Evolutionary conservation across 2,329 filamentous ascomycete species (phyloP).

Genomic region (Magnaporthiopsis poae): DNA sequence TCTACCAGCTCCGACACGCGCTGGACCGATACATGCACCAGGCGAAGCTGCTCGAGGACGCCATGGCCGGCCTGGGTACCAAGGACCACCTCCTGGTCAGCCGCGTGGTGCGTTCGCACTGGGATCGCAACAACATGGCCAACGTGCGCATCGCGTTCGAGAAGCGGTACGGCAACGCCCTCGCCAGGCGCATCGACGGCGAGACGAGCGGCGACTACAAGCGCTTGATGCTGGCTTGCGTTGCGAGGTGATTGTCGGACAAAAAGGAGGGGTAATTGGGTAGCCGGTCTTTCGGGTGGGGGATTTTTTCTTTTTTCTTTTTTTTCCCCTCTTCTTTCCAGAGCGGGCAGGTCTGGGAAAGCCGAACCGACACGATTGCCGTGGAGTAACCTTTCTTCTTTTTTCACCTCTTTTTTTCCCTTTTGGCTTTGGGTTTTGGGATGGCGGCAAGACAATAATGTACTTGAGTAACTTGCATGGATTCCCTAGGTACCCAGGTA

Average conservation of each 20-base stretch:
- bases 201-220: slow-evolving; percentile 84
- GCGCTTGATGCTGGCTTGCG: slow-evolving; percentile 61
- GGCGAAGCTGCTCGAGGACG: slow-evolving; percentile 69
- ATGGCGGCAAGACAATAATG: too few relatives aligned
- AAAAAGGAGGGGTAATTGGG: too few relatives aligned
- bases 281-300: too few relatives aligned
- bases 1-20: slow-evolving; percentile 69
- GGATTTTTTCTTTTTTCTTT: too few relatives aligned
- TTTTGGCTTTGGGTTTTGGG: too few relatives aligned
- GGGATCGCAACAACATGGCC: slow-evolving; percentile 65
- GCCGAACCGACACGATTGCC: too few relatives aligned
- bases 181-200: slow-evolving; percentile 61
- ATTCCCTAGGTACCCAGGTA: too few relatives aligned
- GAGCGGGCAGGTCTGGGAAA: too few relatives aligned
- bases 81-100: slow-evolving; percentile 72
- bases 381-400: too few relatives aligned
- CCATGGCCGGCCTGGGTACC: slow-evolving; percentile 80
- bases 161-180: slow-evolving; percentile 56
- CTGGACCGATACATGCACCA: slow-evolving; percentile 76
- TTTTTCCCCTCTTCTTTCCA: too few relatives aligned
- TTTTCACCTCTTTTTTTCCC: too few relatives aligned
- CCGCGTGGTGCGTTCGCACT: slow-evolving; percentile 72
- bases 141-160: slow-evolving; percentile 72
- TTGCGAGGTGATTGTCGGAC: slow-evolving; percentile 21
- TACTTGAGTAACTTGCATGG: too few relatives aligned